Conservation (phyloP, 139 green algal genomes). For the Chlorokybus atmophyticus region DNA sequence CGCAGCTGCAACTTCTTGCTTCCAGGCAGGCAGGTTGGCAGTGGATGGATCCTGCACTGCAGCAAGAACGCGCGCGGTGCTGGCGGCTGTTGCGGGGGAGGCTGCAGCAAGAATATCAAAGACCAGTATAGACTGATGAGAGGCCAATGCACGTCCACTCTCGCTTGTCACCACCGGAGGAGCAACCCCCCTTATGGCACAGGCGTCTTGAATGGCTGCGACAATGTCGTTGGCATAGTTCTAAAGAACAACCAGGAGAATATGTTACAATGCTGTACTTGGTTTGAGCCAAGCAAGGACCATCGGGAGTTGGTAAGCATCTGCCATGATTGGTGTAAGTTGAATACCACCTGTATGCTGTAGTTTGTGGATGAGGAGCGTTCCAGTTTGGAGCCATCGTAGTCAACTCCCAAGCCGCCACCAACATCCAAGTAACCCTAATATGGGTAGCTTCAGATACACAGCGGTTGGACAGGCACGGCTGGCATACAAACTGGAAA, state of each 20-base stretch:
- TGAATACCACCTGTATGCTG: conserved; percentile 28
- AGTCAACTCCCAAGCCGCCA: conserved; percentile 46
- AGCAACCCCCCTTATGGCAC: conserved; percentile 31
- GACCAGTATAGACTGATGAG: conserved; percentile 47
- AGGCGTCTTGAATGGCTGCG: conserved; percentile 46
- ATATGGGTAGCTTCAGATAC: too few relatives aligned
- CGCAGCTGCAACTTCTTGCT: too few relatives aligned
- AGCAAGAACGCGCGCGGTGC: too few relatives aligned
- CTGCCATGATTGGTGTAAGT: too few relatives aligned
- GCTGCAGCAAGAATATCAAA: conserved; percentile 42
- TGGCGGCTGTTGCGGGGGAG: neutral
- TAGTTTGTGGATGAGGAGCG: conserved; percentile 31
- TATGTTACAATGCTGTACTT: too few relatives aligned
- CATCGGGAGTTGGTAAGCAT: too few relatives aligned
- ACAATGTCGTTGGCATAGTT: conserved; percentile 49
- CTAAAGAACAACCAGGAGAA: too few relatives aligned
- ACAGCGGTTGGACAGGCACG: too few relatives aligned
- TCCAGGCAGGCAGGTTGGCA: too few relatives aligned
- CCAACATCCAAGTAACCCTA: conserved; percentile 38
- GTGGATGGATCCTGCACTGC: too few relatives aligned
- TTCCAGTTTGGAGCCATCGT: conserved; percentile 33
- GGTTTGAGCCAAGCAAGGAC: too few relatives aligned
- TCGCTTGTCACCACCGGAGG: conserved; percentile 40
- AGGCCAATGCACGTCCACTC: conserved; percentile 42
- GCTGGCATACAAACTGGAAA: too few relatives aligned